Evolutionary conservation across 2,329 filamentous ascomycete genomes (phyloP).

Genomic region (Apiospora saccharicola): DNA sequence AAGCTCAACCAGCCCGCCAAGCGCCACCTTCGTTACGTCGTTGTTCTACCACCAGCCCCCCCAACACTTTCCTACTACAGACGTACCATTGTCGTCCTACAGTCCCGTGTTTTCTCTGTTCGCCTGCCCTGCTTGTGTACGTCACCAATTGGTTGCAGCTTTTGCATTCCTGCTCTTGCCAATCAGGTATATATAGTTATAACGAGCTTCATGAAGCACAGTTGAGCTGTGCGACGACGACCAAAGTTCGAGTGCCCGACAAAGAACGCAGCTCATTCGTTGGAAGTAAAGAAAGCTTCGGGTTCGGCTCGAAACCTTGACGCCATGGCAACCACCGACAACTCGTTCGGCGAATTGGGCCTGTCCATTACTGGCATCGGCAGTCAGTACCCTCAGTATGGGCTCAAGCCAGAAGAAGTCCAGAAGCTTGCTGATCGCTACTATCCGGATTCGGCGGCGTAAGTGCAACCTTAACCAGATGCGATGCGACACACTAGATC

Average conservation of each 20-base stretch:
- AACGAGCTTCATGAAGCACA: background rate
- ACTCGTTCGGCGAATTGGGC: conserved; percentile 57
- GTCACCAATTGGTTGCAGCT: background rate
- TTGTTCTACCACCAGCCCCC: background rate
- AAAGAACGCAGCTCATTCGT: background rate
- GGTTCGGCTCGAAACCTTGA: conserved; percentile 17
- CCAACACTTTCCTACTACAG: background rate
- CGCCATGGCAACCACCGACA: conserved; percentile 52
- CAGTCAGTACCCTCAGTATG: conserved; percentile 65
- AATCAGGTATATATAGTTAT: background rate
- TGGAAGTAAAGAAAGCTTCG: background rate
- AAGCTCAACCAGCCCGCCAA: background rate
- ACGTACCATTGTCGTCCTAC: background rate
- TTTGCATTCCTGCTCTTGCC: background rate
- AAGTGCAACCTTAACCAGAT: conserved; percentile 42
- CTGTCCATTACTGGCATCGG: conserved; percentile 68
- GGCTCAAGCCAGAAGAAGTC: conserved; percentile 58
- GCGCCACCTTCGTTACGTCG: background rate
- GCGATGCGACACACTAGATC: background rate
- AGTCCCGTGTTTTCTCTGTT: background rate
- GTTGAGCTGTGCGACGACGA: background rate
- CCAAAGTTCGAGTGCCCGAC: background rate
- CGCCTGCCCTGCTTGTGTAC: background rate
- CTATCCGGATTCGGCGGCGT: conserved; percentile 68
- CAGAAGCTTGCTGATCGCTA: conserved; percentile 61